A percentile compares a stretch with the other conserved stretches of the same genome.
Conservation (phyloP, 495 filamentous ascomycete genomes). For the Neurospora intermedia region DNA sequence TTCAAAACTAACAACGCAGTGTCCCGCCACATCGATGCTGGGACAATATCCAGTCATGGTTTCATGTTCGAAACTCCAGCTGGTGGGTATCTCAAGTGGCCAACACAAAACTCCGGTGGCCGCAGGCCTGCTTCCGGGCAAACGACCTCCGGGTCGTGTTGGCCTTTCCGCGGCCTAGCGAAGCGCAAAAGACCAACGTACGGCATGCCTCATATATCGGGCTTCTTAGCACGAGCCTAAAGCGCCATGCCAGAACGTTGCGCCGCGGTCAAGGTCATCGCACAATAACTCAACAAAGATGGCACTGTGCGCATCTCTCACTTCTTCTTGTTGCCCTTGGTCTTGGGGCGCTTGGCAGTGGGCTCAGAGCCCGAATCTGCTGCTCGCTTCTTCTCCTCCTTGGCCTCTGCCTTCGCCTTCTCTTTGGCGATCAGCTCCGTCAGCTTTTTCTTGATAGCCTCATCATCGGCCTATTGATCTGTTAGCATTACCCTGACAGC, state of each 20-base stretch:
- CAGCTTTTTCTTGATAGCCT: slow-evolving; percentile 28
- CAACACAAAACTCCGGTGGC: neutral
- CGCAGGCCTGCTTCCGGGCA: neutral
- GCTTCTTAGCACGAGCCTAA: neutral
- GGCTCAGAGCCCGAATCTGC: slow-evolving; percentile 19
- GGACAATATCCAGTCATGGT: neutral
- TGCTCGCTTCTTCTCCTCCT: slow-evolving; percentile 29
- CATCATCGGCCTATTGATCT: slow-evolving; percentile 23
- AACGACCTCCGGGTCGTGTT: neutral
- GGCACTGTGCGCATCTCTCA: neutral
- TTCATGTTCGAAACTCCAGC: neutral
- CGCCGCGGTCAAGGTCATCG: neutral
- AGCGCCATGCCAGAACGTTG: neutral
- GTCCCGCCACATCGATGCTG: neutral
- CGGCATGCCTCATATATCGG: neutral
- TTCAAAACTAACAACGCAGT: neutral
- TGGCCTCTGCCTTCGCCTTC: slow-evolving; percentile 30
- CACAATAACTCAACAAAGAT: neutral
- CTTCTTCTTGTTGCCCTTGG: slow-evolving; percentile 21
- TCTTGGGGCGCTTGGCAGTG: slow-evolving; percentile 14
- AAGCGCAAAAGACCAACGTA: neutral
- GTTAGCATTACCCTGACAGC: slow-evolving; percentile 3
- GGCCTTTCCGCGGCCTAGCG: neutral
- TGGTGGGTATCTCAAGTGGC: neutral
- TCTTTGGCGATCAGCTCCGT: slow-evolving; percentile 37